A percentile compares a stretch with the other conserved stretches of the same genome.
phyloP scores from a whole-genome alignment of 73 alveolate species.

The Tetrahymena borealis region DNA sequence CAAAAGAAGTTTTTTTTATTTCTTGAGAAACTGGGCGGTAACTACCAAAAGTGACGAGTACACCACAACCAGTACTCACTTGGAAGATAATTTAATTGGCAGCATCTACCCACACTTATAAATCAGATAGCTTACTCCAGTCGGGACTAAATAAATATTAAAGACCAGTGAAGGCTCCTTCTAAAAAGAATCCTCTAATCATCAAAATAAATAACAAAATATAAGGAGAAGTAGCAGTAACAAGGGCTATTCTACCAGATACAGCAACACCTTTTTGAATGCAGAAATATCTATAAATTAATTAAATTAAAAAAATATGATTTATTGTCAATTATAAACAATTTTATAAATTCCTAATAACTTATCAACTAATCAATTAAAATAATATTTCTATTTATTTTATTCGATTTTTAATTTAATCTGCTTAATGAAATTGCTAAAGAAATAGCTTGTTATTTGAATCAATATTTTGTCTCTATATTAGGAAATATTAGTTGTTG shows the following conservation, averaged over 20 bases:
- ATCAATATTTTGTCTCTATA: too few relatives aligned
- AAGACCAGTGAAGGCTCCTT: conserved; percentile 44
- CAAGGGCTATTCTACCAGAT: conserved; percentile 44
- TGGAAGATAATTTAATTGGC: conserved; percentile 42
- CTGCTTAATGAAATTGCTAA: too few relatives aligned
- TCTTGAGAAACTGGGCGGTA: conserved; percentile 19
- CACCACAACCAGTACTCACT: conserved; percentile 39
- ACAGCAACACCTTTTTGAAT: conserved; percentile 41
- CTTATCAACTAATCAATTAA: too few relatives aligned
- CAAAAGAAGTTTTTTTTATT: conserved; percentile 17
- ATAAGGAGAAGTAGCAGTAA: conserved; percentile 54
- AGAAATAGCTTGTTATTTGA: too few relatives aligned
- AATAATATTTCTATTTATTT: too few relatives aligned
- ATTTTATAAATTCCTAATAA: too few relatives aligned
- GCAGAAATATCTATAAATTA: not conserved
- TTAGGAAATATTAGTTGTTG: too few relatives aligned
- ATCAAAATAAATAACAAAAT: conserved; percentile 38
- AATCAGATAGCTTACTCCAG: conserved; percentile 26
- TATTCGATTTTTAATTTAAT: too few relatives aligned
- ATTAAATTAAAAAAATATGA: too few relatives aligned
- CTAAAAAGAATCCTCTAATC: conserved; percentile 51
- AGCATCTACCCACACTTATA: conserved; percentile 57
- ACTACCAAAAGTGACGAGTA: conserved; percentile 31
- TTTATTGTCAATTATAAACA: too few relatives aligned
- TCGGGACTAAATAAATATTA: conserved; percentile 43